Base-by-base conservation (phyloP, 2,329 filamentous ascomycete genomes). In the Ramichloridium luteum region DNA sequence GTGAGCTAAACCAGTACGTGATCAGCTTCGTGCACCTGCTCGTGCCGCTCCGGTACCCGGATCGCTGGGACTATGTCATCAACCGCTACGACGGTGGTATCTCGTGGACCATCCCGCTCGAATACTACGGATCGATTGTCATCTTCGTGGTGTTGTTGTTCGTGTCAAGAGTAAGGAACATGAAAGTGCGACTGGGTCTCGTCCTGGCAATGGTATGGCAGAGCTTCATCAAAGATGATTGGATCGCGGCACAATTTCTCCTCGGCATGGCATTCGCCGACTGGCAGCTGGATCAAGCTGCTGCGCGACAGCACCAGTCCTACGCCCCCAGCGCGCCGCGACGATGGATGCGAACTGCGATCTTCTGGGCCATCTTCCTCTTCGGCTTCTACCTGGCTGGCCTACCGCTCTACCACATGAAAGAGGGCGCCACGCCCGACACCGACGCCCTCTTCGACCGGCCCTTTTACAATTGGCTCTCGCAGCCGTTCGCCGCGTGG, bases 1-100 rank as follows among this genome's bases (percentile, higher is more conserved):
- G 23, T n/a, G 37, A 39, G 15, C 3, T 37, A 5, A 15, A 22
- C n/a, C 30, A 16, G 5, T 39, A 33, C 32, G 20, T 31, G 15
- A 17, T 28, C 25, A 28, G 27, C 13, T 34, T 39, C 13, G 20
- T 32, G 11, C 31, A 37, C 25, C 17, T 36, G n/a, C 16, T 36
- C 13, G 16, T 39, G 27, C 37, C 37, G 5, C 16, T 39, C n/a
- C 30, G 37, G 16, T 39, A 36, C 33, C 37, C 37, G n/a, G 37
- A 39, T 16, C 31, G 37, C 4, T 39, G 30, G 30, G 34, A 39
- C 10, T 23, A 32, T 6, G 16, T 39, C 2, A 18, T 20, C 14
- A 30, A 39, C 20, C 26, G 30, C 20, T 39, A 39, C 22, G 37
- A 39, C 25, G 37, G 37, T 4, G 37, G 34, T 3, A 39, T 39